phyloP scores from a whole-genome alignment of 768 basidiomycete species.

The Hemileccinum rubropunctum region DNA sequence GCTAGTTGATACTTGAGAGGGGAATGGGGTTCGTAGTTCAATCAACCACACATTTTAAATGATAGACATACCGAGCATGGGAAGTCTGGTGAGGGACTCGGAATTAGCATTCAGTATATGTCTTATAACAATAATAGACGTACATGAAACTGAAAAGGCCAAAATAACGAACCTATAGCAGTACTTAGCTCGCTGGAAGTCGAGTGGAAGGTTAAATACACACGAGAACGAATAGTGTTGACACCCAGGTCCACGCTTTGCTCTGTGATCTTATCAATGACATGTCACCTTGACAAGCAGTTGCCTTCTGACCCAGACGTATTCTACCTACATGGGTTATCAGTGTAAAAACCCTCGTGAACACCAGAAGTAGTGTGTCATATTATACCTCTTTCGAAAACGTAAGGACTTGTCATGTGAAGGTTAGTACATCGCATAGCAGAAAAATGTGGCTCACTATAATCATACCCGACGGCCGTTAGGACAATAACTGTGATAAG shows the following conservation, averaged over 20 bases:
- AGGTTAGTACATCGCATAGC: no score
- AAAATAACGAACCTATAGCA: constrained; percentile 3
- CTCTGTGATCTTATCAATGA: not conserved
- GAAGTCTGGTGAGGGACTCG: not conserved
- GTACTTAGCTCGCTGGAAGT: not conserved
- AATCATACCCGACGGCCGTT: not conserved
- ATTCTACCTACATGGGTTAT: not conserved
- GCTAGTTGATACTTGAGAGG: no score
- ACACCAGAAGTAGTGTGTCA: not conserved
- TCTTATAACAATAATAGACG: not conserved
- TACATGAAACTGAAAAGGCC: not conserved
- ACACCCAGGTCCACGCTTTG: not conserved
- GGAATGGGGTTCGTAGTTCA: no score
- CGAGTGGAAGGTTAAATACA: not conserved
- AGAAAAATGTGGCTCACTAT: not conserved
- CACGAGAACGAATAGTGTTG: not conserved
- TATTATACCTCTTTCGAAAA: constrained; percentile 3
- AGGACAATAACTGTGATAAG: not conserved
- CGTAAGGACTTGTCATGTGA: not conserved
- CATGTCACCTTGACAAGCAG: no score
- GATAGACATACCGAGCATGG: not conserved
- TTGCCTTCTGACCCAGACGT: not conserved
- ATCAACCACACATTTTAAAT: not conserved
- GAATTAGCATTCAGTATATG: not conserved
- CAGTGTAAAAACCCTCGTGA: not conserved